Conservation (phyloP, 2,329 filamentous ascomycete genomes). For the Neonectria hederae region DNA sequence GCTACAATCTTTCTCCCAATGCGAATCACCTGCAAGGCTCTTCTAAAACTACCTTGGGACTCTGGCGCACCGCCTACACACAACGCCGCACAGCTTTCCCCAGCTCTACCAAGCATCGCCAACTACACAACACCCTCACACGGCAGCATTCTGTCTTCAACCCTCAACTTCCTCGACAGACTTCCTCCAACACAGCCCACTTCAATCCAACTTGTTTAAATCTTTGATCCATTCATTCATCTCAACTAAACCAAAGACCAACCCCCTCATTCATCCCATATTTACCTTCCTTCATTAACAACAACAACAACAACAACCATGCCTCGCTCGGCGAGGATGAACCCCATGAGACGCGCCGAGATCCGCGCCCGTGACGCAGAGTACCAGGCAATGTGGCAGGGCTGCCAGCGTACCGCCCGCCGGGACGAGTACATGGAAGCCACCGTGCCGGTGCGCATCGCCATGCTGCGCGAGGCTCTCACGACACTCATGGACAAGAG, state of each 20-base stretch:
- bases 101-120: not conserved
- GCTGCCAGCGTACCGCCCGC: conserved; percentile 31
- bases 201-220: not conserved
- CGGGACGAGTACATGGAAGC: conserved; percentile 23
- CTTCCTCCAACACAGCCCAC: not conserved
- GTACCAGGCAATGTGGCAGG: conserved; percentile 41
- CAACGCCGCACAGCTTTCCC: not conserved
- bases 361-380: conserved; percentile 31
- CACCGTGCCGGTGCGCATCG: not conserved
- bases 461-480: conserved; percentile 21
- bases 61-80: not conserved
- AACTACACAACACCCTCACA: not conserved
- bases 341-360: conserved; percentile 11
- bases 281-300: not conserved
- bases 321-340: conserved; percentile 10
- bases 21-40: not conserved
- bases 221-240: not conserved
- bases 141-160: not conserved
- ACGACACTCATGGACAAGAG: conserved; percentile 25
- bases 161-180: not conserved
- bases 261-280: not conserved
- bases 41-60: not conserved
- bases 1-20: not conserved
- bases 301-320: conserved; percentile 13
- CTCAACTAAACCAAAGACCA: not conserved